phyloP scores from a whole-genome alignment of 768 basidiomycete genomes.

The Epithele typhae region DNA sequence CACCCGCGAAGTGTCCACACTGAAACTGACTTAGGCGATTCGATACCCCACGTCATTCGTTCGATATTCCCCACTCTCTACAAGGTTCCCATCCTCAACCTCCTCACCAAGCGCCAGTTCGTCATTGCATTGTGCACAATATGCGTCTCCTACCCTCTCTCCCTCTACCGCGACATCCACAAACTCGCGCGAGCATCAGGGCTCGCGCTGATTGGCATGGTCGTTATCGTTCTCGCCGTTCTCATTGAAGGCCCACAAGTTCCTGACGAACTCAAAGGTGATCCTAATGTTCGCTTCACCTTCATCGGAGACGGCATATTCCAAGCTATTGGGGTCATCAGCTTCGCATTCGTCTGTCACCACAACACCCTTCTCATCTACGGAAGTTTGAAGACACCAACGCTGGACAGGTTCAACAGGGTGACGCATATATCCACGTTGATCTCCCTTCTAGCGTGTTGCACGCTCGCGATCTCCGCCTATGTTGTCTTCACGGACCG shows the following conservation, averaged over 20 bases:
- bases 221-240: slow-evolving; percentile 86
- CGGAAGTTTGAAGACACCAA: slow-evolving; percentile 88
- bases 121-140: slow-evolving; percentile 84
- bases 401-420: slow-evolving; percentile 86
- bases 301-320: slow-evolving; percentile 79
- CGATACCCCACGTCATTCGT: slow-evolving; percentile 90
- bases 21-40: slow-evolving; percentile 82
- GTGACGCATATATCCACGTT: slow-evolving; percentile 92
- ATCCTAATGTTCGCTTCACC: slow-evolving; percentile 68
- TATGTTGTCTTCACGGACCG: slow-evolving; percentile 89
- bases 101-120: slow-evolving; percentile 85
- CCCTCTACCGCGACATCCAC: slow-evolving; percentile 95
- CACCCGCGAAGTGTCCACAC: not conserved
- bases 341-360: slow-evolving; percentile 95
- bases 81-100: slow-evolving; percentile 64
- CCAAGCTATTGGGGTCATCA: slow-evolving; percentile 96
- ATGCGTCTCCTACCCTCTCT: slow-evolving; percentile 90
- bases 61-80: slow-evolving; percentile 69
- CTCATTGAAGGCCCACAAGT: slow-evolving; percentile 79
- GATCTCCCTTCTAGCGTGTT: slow-evolving; percentile 81
- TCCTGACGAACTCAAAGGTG: slow-evolving; percentile 69
- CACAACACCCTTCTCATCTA: slow-evolving; percentile 98
- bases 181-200: slow-evolving; percentile 92
- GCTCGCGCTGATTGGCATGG: slow-evolving; percentile 89
- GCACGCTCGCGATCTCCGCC: slow-evolving; percentile 78